Conservation (phyloP, 257 asterid species). For the Prunella vulgaris region DNA sequence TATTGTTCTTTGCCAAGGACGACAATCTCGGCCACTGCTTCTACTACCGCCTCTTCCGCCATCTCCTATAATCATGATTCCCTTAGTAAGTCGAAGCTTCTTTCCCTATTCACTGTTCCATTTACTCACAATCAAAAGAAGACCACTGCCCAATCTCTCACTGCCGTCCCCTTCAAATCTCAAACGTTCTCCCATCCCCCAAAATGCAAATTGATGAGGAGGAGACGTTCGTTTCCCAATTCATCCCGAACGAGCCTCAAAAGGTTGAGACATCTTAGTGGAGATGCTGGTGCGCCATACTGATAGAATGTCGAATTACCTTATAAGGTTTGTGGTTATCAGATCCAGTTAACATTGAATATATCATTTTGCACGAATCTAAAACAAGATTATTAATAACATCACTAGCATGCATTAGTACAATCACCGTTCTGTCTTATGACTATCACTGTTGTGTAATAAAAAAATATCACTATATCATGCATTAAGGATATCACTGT, state of each 20-base stretch:
- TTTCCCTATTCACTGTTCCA: conserved; percentile 22
- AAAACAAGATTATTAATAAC: no score
- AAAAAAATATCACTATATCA: no score
- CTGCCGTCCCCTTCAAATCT: conserved; percentile 32
- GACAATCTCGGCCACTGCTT: conserved; percentile 38
- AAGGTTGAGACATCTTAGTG: conserved; percentile 71
- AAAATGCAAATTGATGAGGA: not conserved
- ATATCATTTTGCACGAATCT: no score
- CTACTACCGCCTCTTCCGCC: conserved; percentile 29
- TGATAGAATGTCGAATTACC: no score
- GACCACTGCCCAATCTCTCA: conserved; percentile 7
- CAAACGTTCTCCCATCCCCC: conserved; percentile 31
- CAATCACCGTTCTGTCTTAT: no score
- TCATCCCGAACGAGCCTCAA: conserved; percentile 63
- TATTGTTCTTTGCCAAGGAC: not conserved
- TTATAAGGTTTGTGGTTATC: no score
- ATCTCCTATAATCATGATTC: not conserved
- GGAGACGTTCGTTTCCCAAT: conserved; percentile 44
- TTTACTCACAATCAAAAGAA: conserved; percentile 19
- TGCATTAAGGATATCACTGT: no score
- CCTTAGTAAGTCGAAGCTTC: conserved; percentile 13
- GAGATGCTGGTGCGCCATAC: conserved; percentile 83
- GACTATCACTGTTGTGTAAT: no score
- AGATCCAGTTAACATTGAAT: no score
- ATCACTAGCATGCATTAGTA: no score